Evolutionary conservation across 2,329 filamentous ascomycete species (phyloP), one percentile per base, ranked within the genome.

Genomic region (Penicillium sclerotigenum): DNA sequence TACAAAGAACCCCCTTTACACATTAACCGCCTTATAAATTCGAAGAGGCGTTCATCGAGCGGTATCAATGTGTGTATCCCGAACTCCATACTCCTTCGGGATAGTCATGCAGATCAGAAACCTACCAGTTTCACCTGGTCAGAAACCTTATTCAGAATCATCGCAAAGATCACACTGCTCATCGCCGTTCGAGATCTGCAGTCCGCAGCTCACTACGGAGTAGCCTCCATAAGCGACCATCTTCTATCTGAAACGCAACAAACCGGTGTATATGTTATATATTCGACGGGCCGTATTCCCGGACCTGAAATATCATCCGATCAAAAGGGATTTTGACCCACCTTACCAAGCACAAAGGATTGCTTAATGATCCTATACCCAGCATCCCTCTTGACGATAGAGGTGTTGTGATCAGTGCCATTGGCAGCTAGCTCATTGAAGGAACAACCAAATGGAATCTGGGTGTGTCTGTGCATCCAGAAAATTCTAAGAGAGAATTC

Each of bases 131-230:
- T 63, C 83, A 83, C 26, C 42, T 31, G 8, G 57, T 83, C 81
- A 0, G 81, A 80, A 33, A 82, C 73, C 33, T 82, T 79, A 55
- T 78, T 81, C 0, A 80, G 82, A 82, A 85, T 85, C 59, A 83
- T 80, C 18, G 75, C 64, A 46, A 75, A 79, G 45, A 70, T 69
- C 1, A 81, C 81, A 59, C 76, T 78, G 24, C 75, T 80, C 78
- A 58, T 80, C 77, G 0, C 77, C 77, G 52, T 77, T 76, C 24
- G 80, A 57, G 20, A 65, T 59, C 28, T 76, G 68, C 53, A 73
- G 74, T 77, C 20, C 60, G 62, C 47, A 80, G 36, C 50, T 70
- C 64, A 1, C 73, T 74, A n/a, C n/a, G n/a, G n/a, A n/a, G n/a
- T n/a, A 2, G 67, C 73, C 16, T 72, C 68, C 61, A 45, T 60